A percentile compares a stretch with the other conserved stretches of the same genome.
Conservation (phyloP, 225 moss, liverwort and hornwort species). For the Physcomitrium patens region DNA sequence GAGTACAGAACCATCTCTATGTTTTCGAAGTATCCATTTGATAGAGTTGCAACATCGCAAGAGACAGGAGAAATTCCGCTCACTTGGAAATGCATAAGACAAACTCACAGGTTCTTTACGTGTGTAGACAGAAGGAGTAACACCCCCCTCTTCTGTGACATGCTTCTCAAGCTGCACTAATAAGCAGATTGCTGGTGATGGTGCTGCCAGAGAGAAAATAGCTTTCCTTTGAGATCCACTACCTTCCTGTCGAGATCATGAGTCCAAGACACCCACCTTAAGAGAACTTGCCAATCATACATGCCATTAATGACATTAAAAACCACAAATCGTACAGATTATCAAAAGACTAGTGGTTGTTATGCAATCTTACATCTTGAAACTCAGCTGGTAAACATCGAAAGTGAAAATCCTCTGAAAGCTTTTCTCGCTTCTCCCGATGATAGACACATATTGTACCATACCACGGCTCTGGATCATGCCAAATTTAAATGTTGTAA, state of each 20-base stretch:
- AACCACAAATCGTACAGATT: background rate
- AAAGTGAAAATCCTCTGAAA: constrained; percentile 76
- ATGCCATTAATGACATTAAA: background rate
- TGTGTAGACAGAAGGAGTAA: constrained; percentile 78
- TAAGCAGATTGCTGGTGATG: constrained; percentile 64
- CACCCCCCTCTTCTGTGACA: constrained; percentile 80
- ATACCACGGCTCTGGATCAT: constrained; percentile 64
- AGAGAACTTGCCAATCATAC: too few relatives aligned
- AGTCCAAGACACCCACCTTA: background rate
- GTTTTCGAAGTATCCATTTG: background rate
- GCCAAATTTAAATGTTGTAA: background rate
- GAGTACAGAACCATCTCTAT: background rate
- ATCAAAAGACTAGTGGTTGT: background rate
- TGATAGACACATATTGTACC: constrained; percentile 75
- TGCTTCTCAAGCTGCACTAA: constrained; percentile 80
- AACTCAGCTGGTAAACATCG: constrained; percentile 68
- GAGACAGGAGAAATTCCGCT: background rate
- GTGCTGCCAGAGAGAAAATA: constrained; percentile 63
- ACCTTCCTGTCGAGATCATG: constrained; percentile 27
- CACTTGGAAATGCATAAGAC: background rate
- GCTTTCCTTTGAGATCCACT: constrained; percentile 50
- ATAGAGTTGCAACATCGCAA: background rate
- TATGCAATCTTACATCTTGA: constrained; percentile 54
- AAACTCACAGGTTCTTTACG: constrained; percentile 80
- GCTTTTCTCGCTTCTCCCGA: constrained; percentile 71